Evolutionary conservation across 2,329 filamentous ascomycete genomes (phyloP).

Genomic region (Cladosporium phlei): DNA sequence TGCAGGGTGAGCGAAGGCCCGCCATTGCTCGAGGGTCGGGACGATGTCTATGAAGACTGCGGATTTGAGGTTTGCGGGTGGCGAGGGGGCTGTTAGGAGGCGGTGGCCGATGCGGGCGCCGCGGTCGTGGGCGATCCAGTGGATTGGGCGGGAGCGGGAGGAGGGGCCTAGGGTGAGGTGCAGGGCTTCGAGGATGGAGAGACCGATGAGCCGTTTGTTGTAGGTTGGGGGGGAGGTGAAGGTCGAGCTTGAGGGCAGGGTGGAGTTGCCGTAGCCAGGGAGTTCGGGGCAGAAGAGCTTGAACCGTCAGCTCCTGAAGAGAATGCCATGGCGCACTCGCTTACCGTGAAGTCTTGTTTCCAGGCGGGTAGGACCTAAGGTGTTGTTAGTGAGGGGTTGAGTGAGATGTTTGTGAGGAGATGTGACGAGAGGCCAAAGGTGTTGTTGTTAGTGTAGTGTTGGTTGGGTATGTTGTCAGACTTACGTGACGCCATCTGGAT

Average conservation of each 20-base stretch:
- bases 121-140: conserved; percentile 48
- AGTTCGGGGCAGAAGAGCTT: conserved; percentile 46
- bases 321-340: too few relatives aligned
- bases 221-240: conserved; percentile 30
- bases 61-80: conserved; percentile 35
- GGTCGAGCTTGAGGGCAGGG: conserved; percentile 30
- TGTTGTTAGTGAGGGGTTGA: background rate
- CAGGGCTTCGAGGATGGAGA: conserved; percentile 40
- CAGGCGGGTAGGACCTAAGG: conserved; percentile 34
- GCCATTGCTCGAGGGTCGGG: conserved; percentile 45
- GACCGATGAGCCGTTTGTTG: conserved; percentile 40
- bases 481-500: conserved; percentile 26
- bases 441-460: background rate
- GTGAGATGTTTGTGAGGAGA: too few relatives aligned
- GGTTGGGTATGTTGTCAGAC: background rate
- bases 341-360: conserved; percentile 36
- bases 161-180: conserved; percentile 28
- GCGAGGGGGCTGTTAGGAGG: conserved; percentile 40
- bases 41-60: conserved; percentile 47
- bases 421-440: too few relatives aligned
- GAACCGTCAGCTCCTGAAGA: too few relatives aligned
- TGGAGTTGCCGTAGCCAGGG: conserved; percentile 45
- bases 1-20: conserved; percentile 35
- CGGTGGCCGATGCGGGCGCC: conserved; percentile 48
- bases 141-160: conserved; percentile 31